A percentile compares a stretch with the other conserved stretches of the same genome.
Conservation (phyloP, 345 rosid species). For the Eucalyptus cladocalyx region DNA sequence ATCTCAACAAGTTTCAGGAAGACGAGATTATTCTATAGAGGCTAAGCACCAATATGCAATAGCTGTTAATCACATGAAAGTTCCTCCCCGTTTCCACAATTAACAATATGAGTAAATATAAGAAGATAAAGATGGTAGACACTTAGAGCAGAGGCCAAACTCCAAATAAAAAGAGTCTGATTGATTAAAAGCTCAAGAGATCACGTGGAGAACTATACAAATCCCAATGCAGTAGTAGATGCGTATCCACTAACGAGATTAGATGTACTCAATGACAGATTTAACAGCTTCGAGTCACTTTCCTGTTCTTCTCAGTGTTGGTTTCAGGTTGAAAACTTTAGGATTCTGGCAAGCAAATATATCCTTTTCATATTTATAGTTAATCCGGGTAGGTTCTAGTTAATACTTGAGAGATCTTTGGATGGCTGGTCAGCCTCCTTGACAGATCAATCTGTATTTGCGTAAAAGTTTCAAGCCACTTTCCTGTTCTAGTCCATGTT, state of each 20-base stretch:
- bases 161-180: not conserved
- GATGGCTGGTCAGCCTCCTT: not conserved
- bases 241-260: not conserved
- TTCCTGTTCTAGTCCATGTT: not conserved
- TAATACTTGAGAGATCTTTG: not conserved
- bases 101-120: not conserved
- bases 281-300: not conserved
- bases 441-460: not conserved
- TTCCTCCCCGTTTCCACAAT: not conserved
- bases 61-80: not conserved
- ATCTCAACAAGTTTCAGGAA: not conserved
- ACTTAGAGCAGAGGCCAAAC: not conserved
- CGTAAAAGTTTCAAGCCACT: not conserved
- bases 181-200: not conserved
- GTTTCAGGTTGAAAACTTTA: not conserved
- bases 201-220: not conserved
- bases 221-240: not conserved
- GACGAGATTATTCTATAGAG: not conserved
- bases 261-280: not conserved
- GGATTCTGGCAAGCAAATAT: not conserved
- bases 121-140: not conserved
- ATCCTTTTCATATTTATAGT: not conserved
- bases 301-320: not conserved
- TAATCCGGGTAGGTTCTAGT: not conserved
- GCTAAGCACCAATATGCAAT: not conserved